Evolutionary conservation across 2,329 filamentous ascomycete genomes (phyloP), one percentile per base, ranked within the genome.

Genomic region (Botrytis fabae): DNA sequence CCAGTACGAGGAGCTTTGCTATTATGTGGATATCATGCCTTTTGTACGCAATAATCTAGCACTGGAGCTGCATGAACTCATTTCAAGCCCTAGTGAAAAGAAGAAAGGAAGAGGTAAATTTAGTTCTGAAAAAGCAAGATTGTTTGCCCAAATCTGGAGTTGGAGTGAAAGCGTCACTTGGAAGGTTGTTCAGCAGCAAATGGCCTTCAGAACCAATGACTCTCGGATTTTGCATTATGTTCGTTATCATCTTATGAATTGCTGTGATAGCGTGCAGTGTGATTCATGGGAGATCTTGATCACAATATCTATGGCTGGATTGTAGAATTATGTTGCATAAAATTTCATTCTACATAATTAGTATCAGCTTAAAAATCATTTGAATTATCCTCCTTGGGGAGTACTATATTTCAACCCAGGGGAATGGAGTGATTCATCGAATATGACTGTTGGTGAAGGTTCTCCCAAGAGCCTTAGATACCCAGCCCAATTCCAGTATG

Each of bases 1-100:
- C 16, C 14, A 54, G n/a, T 28, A 2, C 1, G n/a, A 28, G 0
- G 18, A 28, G 51, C 51, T 54, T 7, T 18, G 0, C 0, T 28
- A 28, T 28, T 54, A 5, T 1, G 14, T 1, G 12, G 12, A 1
- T 8, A 8, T 54, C 6, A 54, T 18, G n/a, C 51, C 2, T 28
- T 18, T 16, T 8, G 18, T 28, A 54, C 14, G 12, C 14, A 28
- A 0, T 6, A 5, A 51, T n/a, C 10, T 51, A 22, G 2, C 48
- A 51, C n/a, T 1, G 20, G 22, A n/a, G 9, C 0, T 51, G 48
- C 9, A 14, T 25, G 25, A 14, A 10, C 5, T 14, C 0, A 12
- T 4, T 6, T 51, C 1, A 14, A 1, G n/a, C 12, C 1, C 3
- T 5, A 51, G 25, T 51, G 48, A 51, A 14, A 14, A 51, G 25